Base-by-base conservation (phyloP, 352 stramenopile genomes). In the Globisporangium okanoganense region DNA sequence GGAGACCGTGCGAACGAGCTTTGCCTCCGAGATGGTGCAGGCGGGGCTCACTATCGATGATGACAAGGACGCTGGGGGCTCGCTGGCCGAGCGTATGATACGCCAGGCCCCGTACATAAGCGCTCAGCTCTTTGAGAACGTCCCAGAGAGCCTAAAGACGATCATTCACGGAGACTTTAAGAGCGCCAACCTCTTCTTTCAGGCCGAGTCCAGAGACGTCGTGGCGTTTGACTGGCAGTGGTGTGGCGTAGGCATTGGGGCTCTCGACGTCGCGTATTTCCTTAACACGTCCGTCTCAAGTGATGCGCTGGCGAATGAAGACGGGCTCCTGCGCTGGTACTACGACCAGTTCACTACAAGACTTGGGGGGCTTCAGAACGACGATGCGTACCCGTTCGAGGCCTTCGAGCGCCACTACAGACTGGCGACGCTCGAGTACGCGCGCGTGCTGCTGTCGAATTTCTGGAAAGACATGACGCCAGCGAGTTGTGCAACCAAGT, bases 161-260 rank as follows among this genome's bases (percentile, higher is more conserved):
- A 49, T 91, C 22, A 64, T 91, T 6, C 81, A 91, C 48, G 81
- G 81, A 18, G 81, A 91, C 57, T 85, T 81, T 63, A 91, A 91
- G 69, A 86, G 73, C 29, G 77, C 75, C 52, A 91, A 91, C 51
- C 57, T 91, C 9, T 88, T 88, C 56, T 91, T 91, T 47, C 50
- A 87, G 16, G 36, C 66, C 0, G 40, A 62, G 29, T 70, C 75
- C 9, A 67, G 72, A 5, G 54, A 75, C 16, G 79, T 81, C 14
- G 72, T 85, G 56, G 81, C 79, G 5, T 91, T 91, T 45, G 81
- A 91, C 63, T 91, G 81, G 81, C 79, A 91, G 56, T 91, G 81
- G 81, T 75, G 63, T 14, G 81, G 81, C 3, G 52, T 87, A 22
- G 81, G 73, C n/a, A 67, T 88, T 8, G 81, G 79, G 4, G 81